These are phyloP conservation scores for Pythium guiyangense DNA, from an alignment of 352 stramenopile species.

Conservation along the genomic window DNA sequence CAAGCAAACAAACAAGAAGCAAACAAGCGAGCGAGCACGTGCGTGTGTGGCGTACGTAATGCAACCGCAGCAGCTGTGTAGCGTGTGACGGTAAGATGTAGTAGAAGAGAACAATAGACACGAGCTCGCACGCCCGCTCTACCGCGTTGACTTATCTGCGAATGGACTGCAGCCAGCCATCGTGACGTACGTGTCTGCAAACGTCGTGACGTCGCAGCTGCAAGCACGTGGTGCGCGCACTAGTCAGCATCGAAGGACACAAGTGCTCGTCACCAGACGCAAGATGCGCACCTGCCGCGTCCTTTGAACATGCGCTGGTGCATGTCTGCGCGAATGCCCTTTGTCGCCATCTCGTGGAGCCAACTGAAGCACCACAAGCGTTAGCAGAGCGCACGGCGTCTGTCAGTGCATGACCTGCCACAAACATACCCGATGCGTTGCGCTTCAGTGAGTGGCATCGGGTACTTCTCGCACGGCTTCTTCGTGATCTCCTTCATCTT, in stretches of 20 bases:
- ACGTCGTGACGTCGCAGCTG: slow-evolving; percentile 81
- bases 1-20: no score
- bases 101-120: slow-evolving; percentile 11
- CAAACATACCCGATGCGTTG: slow-evolving; percentile 68
- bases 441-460: slow-evolving; percentile 66
- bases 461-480: slow-evolving; percentile 59
- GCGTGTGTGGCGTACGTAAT: no score
- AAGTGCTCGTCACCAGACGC: background rate
- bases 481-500: slow-evolving; percentile 67
- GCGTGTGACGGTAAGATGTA: background rate
- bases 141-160: slow-evolving; percentile 80
- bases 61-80: no score
- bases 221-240: slow-evolving; percentile 2
- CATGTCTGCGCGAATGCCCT: slow-evolving; percentile 67
- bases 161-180: slow-evolving; percentile 85
- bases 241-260: background rate
- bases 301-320: slow-evolving; percentile 81
- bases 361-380: slow-evolving; percentile 23
- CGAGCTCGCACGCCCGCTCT: slow-evolving; percentile 16
- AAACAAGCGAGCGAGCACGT: no score
- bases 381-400: background rate
- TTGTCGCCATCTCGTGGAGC: slow-evolving; percentile 67
- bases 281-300: slow-evolving; percentile 46
- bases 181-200: slow-evolving; percentile 80
- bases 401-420: background rate